A percentile compares a stretch with the other conserved stretches of the same genome.
Evolutionary conservation across 768 basidiomycete genomes (phyloP).

Genomic region (Amanita inopinata): DNA sequence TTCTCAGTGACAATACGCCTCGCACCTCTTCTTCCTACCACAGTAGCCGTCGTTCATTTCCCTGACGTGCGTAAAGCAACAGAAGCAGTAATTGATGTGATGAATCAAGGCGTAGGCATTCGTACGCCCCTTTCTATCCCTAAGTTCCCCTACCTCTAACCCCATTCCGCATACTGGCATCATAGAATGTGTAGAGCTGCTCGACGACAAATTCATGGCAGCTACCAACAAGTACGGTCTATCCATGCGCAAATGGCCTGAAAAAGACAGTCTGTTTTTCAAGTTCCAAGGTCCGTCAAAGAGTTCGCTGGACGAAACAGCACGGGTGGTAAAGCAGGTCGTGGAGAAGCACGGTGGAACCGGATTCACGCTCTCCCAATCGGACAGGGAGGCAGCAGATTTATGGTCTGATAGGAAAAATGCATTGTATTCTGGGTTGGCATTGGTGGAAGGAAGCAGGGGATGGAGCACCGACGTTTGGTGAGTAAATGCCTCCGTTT

Average conservation of each 20-base stretch:
- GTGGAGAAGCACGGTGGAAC: constrained; percentile 57
- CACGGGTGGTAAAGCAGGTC: constrained; percentile 46
- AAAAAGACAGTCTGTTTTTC: constrained; percentile 71
- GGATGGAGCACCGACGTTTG: constrained; percentile 75
- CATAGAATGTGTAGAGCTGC: constrained; percentile 75
- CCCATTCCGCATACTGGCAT: not conserved
- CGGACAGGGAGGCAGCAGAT: constrained; percentile 52
- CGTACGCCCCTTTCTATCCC: constrained; percentile 35
- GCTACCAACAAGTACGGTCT: constrained; percentile 48
- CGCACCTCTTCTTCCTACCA: constrained; percentile 73
- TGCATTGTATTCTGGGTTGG: constrained; percentile 45
- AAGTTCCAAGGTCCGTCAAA: constrained; percentile 72
- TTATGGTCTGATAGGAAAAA: constrained; percentile 75
- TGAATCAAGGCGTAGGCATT: constrained; percentile 64
- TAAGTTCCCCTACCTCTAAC: not conserved
- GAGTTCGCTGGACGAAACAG: constrained; percentile 50
- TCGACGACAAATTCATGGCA: constrained; percentile 63
- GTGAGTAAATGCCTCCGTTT: too few relatives aligned
- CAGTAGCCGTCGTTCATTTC: constrained; percentile 77
- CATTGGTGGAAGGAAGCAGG: constrained; percentile 43
- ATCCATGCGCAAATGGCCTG: constrained; percentile 47
- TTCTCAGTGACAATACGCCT: constrained; percentile 65
- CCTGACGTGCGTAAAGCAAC: constrained; percentile 66
- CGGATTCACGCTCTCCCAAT: constrained; percentile 55
- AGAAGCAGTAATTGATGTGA: constrained; percentile 62